These are phyloP conservation scores for Tagetes patula DNA, from an alignment of 129 eudicot genomes.

Conservation along the genomic window DNA sequence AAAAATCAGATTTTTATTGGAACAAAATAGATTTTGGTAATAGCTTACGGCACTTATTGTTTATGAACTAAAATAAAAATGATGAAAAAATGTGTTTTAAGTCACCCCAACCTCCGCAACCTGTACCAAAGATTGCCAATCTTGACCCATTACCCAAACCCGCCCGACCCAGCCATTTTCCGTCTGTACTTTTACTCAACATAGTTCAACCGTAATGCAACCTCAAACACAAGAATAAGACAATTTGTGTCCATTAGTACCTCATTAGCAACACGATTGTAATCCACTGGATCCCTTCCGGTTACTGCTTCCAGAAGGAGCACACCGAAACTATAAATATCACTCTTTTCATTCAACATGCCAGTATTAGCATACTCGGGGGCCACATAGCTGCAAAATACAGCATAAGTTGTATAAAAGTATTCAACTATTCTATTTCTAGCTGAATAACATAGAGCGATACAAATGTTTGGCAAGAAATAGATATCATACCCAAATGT, in stretches of 20 bases:
- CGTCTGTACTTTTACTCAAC: neutral
- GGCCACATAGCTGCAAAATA: conserved; percentile 76
- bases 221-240: neutral
- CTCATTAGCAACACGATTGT: conserved; percentile 87
- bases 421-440: neutral
- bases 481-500: conserved; percentile 74
- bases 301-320: conserved; percentile 78
- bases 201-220: neutral
- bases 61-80: neutral
- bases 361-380: conserved; percentile 96
- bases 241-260: conserved; percentile 33
- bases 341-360: conserved; percentile 90
- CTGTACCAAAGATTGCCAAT: neutral
- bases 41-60: neutral
- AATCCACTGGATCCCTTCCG: conserved; percentile 94
- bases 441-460: conserved; percentile 3
- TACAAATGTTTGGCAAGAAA: neutral
- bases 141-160: neutral
- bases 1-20: conserved; percentile 14
- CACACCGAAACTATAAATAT: conserved; percentile 90
- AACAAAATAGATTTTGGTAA: neutral
- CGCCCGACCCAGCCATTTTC: neutral
- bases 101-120: neutral
- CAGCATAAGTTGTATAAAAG: neutral
- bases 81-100: neutral